Percentiles rank a stretch among this genome's conserved stretches.
phyloP scores from a whole-genome alignment of 495 filamentous ascomycete species.

The Chaetomium cochliodes region DNA sequence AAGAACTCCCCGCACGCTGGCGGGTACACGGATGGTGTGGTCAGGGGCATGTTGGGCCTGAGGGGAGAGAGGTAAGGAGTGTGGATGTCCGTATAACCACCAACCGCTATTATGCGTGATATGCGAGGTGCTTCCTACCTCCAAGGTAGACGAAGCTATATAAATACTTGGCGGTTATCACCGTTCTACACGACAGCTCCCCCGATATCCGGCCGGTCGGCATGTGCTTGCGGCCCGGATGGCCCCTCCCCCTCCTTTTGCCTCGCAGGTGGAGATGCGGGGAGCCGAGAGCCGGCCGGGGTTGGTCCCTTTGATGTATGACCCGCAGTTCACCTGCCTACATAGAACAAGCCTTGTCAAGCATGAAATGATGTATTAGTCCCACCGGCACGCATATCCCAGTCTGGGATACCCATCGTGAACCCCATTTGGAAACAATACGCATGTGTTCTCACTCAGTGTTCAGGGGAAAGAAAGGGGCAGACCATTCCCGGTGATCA shows the following conservation, averaged over 20 bases:
- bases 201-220: conserved; percentile 11
- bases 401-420: no score
- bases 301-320: neutral
- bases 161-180: neutral
- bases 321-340: neutral
- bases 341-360: neutral
- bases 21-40: conserved; percentile 56
- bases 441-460: no score
- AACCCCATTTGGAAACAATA: no score
- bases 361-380: no score
- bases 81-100: neutral
- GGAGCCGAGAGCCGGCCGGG: conserved; percentile 14
- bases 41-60: conserved; percentile 41
- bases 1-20: conserved; percentile 58
- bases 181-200: neutral
- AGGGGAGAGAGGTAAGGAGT: neutral
- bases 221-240: conserved; percentile 10
- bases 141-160: neutral
- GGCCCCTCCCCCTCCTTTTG: conserved; percentile 14
- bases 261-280: neutral
- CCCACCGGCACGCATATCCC: no score
- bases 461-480: no score
- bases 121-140: neutral
- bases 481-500: no score
- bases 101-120: neutral